These are phyloP conservation scores for Amoebophrya sp. DNA, from an alignment of 169 alveolate species.

Conservation along the genomic window DNA sequence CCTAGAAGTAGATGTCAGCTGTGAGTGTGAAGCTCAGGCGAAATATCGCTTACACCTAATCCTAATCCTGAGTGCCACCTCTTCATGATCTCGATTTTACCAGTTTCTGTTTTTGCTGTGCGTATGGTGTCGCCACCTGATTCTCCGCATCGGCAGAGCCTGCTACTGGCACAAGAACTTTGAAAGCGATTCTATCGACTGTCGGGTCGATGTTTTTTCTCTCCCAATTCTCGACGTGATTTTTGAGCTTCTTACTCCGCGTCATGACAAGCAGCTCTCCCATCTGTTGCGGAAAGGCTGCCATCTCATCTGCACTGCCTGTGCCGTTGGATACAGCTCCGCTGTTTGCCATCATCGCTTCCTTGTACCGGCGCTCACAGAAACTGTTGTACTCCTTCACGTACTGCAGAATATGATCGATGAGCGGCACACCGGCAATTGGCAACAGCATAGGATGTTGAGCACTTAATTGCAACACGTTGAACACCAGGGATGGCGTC, in stretches of 20 bases:
- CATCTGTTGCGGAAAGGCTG: background rate
- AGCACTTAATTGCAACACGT: background rate
- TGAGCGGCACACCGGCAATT: background rate
- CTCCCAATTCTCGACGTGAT: background rate
- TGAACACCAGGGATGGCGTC: background rate
- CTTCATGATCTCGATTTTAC: too few relatives aligned
- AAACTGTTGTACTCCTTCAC: background rate
- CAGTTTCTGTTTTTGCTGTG: too few relatives aligned
- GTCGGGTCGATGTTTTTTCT: background rate
- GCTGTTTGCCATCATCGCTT: background rate
- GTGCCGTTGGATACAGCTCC: too few relatives aligned
- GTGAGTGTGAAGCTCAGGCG: too few relatives aligned
- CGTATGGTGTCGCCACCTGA: too few relatives aligned
- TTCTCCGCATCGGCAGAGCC: too few relatives aligned
- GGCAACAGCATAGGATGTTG: background rate
- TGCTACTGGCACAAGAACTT: background rate
- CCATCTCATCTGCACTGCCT: background rate
- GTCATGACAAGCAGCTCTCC: background rate
- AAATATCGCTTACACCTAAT: too few relatives aligned
- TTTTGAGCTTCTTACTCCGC: background rate
- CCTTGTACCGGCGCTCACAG: background rate
- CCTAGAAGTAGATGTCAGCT: too few relatives aligned
- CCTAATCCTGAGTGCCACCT: too few relatives aligned
- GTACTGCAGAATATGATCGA: background rate
- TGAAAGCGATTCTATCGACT: background rate